These are phyloP conservation scores for Diatrype stigma DNA, from an alignment of 2,329 filamentous ascomycete genomes.

Conservation along the genomic window DNA sequence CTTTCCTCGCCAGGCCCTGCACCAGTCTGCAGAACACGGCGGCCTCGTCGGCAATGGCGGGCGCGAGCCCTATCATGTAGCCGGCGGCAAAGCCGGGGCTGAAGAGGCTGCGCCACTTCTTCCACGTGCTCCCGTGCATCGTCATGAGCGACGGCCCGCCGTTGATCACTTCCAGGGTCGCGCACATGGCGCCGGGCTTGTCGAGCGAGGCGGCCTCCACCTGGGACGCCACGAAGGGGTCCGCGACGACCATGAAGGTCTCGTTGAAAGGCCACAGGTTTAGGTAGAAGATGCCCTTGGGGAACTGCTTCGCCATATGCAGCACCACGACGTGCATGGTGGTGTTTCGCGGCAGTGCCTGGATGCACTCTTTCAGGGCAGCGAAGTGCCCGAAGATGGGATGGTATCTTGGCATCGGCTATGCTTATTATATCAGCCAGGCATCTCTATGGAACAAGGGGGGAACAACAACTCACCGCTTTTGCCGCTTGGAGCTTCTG, in stretches of 20 bases:
- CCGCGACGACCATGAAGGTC: slow-evolving; percentile 12
- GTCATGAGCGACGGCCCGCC: slow-evolving; percentile 42
- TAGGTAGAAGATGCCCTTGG: slow-evolving; percentile 16
- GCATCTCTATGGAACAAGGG: no score
- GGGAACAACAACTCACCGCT: not conserved
- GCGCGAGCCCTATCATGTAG: slow-evolving; percentile 14
- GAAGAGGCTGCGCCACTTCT: slow-evolving; percentile 18
- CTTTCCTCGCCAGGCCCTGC: slow-evolving; percentile 2
- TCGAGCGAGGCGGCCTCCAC: slow-evolving; percentile 14
- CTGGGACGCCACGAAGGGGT: slow-evolving; percentile 11
- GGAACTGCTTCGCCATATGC: slow-evolving; percentile 11
- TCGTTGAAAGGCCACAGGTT: slow-evolving; percentile 18
- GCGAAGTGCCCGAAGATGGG: slow-evolving; percentile 13
- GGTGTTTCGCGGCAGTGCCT: slow-evolving; percentile 8
- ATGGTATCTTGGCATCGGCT: slow-evolving; percentile 16
- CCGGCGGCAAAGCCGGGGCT: slow-evolving; percentile 18
- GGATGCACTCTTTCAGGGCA: slow-evolving; percentile 10
- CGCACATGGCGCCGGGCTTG: slow-evolving; percentile 11
- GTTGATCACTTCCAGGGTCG: slow-evolving; percentile 23
- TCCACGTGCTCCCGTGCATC: slow-evolving; percentile 31
- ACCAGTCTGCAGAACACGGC: slow-evolving; percentile 15
- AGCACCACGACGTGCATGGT: slow-evolving; percentile 15
- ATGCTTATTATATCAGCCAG: not conserved
- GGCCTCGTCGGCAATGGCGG: slow-evolving; percentile 15
- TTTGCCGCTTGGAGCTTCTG: slow-evolving; percentile 4